Evolutionary conservation across 1,139 yeast genomes (phyloP), one percentile per base, ranked within the genome.

Genomic region (Torulaspora pretoriensis): DNA sequence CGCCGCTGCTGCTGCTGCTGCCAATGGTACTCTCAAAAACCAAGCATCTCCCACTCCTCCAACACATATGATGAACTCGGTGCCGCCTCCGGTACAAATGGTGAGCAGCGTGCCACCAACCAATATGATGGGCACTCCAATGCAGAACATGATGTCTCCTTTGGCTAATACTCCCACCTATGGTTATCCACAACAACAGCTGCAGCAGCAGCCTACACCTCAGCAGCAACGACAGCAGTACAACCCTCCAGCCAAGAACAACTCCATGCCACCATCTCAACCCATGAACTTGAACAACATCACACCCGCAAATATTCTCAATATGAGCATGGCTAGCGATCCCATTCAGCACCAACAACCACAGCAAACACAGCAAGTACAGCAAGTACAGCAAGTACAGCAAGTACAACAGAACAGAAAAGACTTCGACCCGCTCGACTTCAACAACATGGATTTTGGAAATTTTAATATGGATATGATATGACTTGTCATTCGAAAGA

Each of bases 241-340:
- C 29, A 43, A 37, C 17, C 31, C 42, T 5, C 34, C 45, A 8
- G 40, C 39, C 12, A 46, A 48, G 7, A 48, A 40, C 35, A 45
- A 33, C 17, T 38, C 45, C 4, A 33, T 44, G 22, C 38, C 46
- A 29, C 49, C 46, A 26, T 50, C 46, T 16, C 48, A 51, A 35
- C 27, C 41, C 8, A 16, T 48, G 27, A 51, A 46, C 38, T 45
- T 54, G 51, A 54, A 52, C 35, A 53, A 52, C 25, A 54, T 60
- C 7, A 61, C 64, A 4, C 65, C 66, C 1, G 64, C 63, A 2
- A 61, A 57, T 40, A 61, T 61, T 24, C 41, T 61, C 26, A 61
- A 46, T 46, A 61, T 60, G 65, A 57, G 53, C 36, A 42, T 56
- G 43, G 48, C 50, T 8, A 47, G 46, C 5, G 49, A 49, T 31